These are phyloP conservation scores for Polygonum aviculare DNA, from an alignment of 148 eudicot species.

Conservation along the genomic window DNA sequence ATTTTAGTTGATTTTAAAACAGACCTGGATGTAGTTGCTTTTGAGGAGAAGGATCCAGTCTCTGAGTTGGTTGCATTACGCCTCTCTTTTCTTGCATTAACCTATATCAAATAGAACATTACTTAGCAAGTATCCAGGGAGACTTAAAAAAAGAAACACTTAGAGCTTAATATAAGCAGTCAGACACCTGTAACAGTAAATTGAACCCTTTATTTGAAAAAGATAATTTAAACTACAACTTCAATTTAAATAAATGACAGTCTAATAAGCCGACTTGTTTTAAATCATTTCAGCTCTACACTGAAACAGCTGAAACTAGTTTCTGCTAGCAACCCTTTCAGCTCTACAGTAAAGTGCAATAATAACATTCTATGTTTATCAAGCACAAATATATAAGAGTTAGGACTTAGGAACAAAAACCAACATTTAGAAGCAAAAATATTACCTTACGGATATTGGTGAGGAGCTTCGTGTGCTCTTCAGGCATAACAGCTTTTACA, in stretches of 20 bases:
- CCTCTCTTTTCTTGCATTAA: conserved; percentile 73
- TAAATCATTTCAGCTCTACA: background rate
- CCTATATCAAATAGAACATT: background rate
- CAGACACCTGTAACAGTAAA: background rate
- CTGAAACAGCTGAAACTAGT: background rate
- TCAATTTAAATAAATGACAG: background rate
- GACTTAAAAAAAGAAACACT: background rate
- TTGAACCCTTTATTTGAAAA: background rate
- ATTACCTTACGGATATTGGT: conserved; percentile 88
- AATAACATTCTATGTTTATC: background rate
- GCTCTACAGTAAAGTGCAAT: background rate
- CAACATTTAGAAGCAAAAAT: background rate
- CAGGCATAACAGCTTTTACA: conserved; percentile 92
- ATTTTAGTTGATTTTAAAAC: background rate
- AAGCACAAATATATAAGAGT: background rate
- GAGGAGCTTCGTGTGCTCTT: conserved; percentile 92
- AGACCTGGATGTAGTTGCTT: conserved; percentile 91
- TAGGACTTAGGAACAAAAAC: background rate
- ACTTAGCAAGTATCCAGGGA: background rate
- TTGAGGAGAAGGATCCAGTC: conserved; percentile 50
- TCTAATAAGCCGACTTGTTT: background rate
- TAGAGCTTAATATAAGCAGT: background rate
- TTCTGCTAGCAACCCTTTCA: background rate
- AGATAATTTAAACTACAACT: background rate
- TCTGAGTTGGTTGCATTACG: conserved; percentile 45